These are phyloP conservation scores for Mycena floridula DNA, from an alignment of 768 basidiomycete species.

Conservation along the genomic window DNA sequence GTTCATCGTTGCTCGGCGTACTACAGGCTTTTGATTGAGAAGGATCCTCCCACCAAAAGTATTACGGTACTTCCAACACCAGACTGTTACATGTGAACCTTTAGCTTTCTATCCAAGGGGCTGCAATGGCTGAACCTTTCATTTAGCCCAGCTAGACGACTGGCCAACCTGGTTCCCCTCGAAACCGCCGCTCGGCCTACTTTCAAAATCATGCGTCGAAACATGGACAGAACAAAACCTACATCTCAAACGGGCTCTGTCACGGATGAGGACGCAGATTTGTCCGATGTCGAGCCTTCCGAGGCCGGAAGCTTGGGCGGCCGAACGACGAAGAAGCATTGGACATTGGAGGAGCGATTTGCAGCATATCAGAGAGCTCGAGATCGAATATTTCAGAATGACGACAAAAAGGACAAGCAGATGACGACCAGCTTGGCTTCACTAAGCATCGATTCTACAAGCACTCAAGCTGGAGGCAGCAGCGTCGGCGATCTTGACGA, in stretches of 20 bases:
- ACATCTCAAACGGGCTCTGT: slow-evolving; percentile 72
- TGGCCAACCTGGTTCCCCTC: slow-evolving; percentile 73
- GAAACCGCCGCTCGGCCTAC: slow-evolving; percentile 67
- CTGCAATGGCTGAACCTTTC: slow-evolving; percentile 8
- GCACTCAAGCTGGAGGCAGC: too few species aligned
- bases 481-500: slow-evolving; percentile 68
- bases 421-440: slow-evolving; percentile 75
- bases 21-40: slow-evolving; percentile 70
- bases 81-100: slow-evolving; percentile 73
- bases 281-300: slow-evolving; percentile 75
- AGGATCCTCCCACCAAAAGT: slow-evolving; percentile 56
- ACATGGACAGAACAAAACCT: slow-evolving; percentile 40
- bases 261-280: slow-evolving; percentile 67
- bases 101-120: too few species aligned
- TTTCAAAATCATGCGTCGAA: slow-evolving; percentile 84
- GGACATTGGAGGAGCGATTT: slow-evolving; percentile 81
- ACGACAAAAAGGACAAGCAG: slow-evolving; percentile 67
- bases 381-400: slow-evolving; percentile 80
- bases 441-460: slow-evolving; percentile 62
- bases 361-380: slow-evolving; percentile 88
- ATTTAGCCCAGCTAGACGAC: slow-evolving; percentile 58
- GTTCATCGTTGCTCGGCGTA: slow-evolving; percentile 83
- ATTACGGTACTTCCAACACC: slow-evolving; percentile 50
- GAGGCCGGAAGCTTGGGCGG: slow-evolving; percentile 75
- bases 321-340: slow-evolving; percentile 60